Evolutionary conservation across 2,329 filamentous ascomycete genomes (phyloP).

Genomic region (Aspergillus chevalieri): DNA sequence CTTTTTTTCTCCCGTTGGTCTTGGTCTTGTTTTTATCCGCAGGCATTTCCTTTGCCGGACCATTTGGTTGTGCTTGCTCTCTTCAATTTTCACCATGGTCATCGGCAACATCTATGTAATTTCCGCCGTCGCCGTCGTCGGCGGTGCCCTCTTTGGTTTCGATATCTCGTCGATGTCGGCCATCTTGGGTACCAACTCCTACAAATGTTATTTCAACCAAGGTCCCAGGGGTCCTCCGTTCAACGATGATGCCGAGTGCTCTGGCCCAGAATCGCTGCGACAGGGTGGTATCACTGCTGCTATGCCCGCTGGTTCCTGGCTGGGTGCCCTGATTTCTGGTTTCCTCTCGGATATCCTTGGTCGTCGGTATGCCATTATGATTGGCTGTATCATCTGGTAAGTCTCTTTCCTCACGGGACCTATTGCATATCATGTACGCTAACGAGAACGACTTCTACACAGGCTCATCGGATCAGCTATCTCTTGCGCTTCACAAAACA

Average conservation of each 20-base stretch:
- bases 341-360: constrained; percentile 52
- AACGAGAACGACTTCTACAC: constrained; percentile 25
- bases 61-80: neutral
- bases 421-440: constrained; percentile 39
- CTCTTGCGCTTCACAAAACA: constrained; percentile 55
- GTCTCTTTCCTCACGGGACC: constrained; percentile 46
- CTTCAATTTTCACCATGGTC: constrained; percentile 14
- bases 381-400: constrained; percentile 45
- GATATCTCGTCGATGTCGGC: constrained; percentile 34
- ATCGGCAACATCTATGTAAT: constrained; percentile 55
- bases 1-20: neutral
- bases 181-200: constrained; percentile 38
- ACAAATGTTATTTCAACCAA: constrained; percentile 64
- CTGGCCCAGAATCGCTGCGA: constrained; percentile 42
- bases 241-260: constrained; percentile 42
- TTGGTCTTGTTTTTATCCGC: neutral
- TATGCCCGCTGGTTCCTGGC: constrained; percentile 67
- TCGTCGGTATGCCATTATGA: constrained; percentile 47
- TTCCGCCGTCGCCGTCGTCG: constrained; percentile 46
- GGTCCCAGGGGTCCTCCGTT: constrained; percentile 49
- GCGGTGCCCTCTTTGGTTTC: constrained; percentile 28
- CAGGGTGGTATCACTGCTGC: constrained; percentile 66
- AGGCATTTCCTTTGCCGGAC: neutral
- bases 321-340: constrained; percentile 53
- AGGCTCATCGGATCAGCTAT: constrained; percentile 50